Evolutionary conservation across 805 yeast genomes (phyloP).

Genomic region (Metschnikowia kunwiensis): DNA sequence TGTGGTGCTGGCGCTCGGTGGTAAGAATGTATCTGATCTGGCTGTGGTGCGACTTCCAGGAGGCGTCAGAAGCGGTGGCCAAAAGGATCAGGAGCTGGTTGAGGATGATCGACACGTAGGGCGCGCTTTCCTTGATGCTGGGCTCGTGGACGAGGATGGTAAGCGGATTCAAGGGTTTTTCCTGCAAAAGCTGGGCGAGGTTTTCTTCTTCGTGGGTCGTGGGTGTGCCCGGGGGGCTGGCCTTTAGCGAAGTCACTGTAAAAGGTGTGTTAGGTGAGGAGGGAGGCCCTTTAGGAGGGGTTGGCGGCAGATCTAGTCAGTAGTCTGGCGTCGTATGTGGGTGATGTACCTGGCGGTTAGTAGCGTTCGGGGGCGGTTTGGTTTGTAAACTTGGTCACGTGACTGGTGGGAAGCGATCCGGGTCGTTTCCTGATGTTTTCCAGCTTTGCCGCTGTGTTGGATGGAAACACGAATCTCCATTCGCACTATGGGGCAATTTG

Average conservation of each 20-base stretch:
- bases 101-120: constrained; percentile 36
- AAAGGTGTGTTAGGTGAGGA: constrained; percentile 1
- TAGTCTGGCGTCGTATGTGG: constrained; percentile 29
- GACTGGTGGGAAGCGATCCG: no score
- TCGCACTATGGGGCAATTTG: no score
- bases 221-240: constrained; percentile 42
- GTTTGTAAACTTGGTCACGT: no score
- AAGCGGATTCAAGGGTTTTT: constrained; percentile 11
- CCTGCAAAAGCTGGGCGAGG: constrained; percentile 8
- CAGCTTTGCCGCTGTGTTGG: no score
- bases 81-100: constrained; percentile 55
- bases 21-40: constrained; percentile 48
- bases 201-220: constrained; percentile 12
- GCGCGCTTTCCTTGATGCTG: constrained; percentile 21
- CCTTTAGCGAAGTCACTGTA: constrained; percentile 34
- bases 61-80: constrained; percentile 40
- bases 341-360: constrained; percentile 2
- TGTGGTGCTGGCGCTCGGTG: constrained; percentile 13
- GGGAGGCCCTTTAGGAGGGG: constrained; percentile 10
- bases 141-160: constrained; percentile 11
- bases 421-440: no score
- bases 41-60: constrained; percentile 35
- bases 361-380: no score
- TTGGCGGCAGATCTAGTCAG: constrained; percentile 37
- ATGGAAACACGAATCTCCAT: no score